Evolutionary conservation across 169 alveolate genomes (phyloP).

Genomic region (Fabrea salina): DNA sequence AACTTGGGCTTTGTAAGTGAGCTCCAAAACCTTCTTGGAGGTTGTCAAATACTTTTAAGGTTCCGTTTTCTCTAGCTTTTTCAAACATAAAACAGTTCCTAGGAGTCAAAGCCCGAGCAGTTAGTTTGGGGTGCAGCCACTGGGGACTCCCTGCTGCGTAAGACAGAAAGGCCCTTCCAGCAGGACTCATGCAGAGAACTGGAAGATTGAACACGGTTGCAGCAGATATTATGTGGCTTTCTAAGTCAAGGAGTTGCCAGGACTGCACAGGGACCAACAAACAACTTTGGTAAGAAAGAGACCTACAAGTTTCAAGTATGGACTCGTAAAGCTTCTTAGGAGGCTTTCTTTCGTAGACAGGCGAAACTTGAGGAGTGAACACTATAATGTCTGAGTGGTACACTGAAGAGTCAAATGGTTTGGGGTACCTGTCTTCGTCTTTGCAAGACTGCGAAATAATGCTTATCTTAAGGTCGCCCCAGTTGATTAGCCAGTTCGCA

Average conservation of each 20-base stretch:
- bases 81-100: slow-evolving; percentile 29
- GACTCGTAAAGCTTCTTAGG: neutral
- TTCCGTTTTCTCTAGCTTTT: slow-evolving; percentile 20
- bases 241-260: slow-evolving; percentile 29
- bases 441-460: neutral
- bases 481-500: slow-evolving; percentile 18
- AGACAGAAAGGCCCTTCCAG: slow-evolving; percentile 11
- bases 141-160: slow-evolving; percentile 14
- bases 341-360: neutral
- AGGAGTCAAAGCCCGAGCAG: neutral
- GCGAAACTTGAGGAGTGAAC: slow-evolving; percentile 2
- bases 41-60: neutral
- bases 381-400: neutral
- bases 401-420: neutral
- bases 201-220: slow-evolving; percentile 8
- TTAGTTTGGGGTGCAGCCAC: neutral
- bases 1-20: neutral
- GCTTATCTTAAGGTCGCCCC: neutral
- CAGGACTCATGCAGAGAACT: slow-evolving; percentile 5
- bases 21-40: slow-evolving; percentile 26
- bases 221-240: neutral
- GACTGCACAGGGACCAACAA: slow-evolving; percentile 15
- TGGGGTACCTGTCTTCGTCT: slow-evolving; percentile 16
- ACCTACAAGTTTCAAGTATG: slow-evolving; percentile 3
- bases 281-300: neutral